Evolutionary conservation across 495 filamentous ascomycete genomes (phyloP), one percentile per base, ranked within the genome.

Genomic region (Lindgomyces ingoldianus): DNA sequence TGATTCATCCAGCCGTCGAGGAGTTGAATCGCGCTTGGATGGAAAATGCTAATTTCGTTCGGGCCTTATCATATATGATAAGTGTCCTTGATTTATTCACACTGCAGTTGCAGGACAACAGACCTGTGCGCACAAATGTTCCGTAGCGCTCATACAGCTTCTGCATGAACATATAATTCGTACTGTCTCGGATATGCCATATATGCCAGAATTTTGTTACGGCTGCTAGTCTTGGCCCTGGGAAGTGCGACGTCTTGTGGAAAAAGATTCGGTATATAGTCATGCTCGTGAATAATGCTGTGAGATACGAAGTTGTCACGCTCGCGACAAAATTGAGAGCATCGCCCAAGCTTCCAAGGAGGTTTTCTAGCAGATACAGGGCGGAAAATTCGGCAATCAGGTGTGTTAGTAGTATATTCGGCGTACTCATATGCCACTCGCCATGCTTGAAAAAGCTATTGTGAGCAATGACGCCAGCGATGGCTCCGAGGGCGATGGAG

Each of bases 21-120:
- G 14, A 45, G n/a, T 36, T 65, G 56, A 16, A 60, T 14, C 9
- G 41, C 62, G 8, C 22, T 45, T 1, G 62, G 42, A 29, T 65
- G 54, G 45, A 65, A 65, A 18, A 65, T 45, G n/a, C 56, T 51
- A 18, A 65, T 33, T 22, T 65, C 62, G 16, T 60, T 61, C 18
- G 62, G 62, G 44, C 62, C 62, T 65, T 27, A n/a, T 44, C 9
- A 44, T 8, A 2, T 30, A 58, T 4, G 57, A 47, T 47, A 25
- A 27, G 12, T 16, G 6, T 4, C 52, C 19, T 39, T 24, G 39
- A 14, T 16, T 57, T 29, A 63, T n/a, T n/a, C n/a, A n/a, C n/a
- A n/a, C n/a, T n/a, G n/a, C n/a, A n/a, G n/a, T n/a, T n/a, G n/a
- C n/a, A n/a, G n/a, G n/a, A n/a, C n/a, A n/a, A n/a, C n/a, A n/a